Percentiles rank a stretch among this genome's conserved stretches.
phyloP scores from a whole-genome alignment of 805 yeast genomes.

The Clavispora carvajalis region DNA sequence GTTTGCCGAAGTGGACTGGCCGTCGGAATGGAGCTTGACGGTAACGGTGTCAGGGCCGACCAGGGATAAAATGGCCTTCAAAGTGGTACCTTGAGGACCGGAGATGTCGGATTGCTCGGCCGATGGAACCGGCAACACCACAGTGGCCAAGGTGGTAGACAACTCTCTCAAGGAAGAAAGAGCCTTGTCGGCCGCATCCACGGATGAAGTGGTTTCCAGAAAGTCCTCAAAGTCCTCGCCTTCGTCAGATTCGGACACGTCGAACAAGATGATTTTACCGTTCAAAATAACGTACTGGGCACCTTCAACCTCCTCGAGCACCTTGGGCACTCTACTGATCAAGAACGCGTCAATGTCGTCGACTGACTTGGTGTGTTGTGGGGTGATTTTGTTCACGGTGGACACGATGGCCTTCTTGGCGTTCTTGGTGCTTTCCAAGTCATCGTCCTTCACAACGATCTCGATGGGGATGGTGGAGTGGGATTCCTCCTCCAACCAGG shows the following conservation, averaged over 20 bases:
- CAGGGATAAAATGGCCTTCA: conserved; percentile 38
- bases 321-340: conserved; percentile 38
- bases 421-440: conserved; percentile 45
- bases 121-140: conserved; percentile 46
- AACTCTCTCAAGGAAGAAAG: conserved; percentile 56
- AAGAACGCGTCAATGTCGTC: conserved; percentile 66
- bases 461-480: conserved; percentile 50
- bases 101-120: conserved; percentile 54
- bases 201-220: conserved; percentile 52
- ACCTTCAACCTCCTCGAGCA: conserved; percentile 36
- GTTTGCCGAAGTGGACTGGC: conserved; percentile 36
- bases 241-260: conserved; percentile 38
- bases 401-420: conserved; percentile 72
- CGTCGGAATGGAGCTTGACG: conserved; percentile 44
- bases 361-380: conserved; percentile 53
- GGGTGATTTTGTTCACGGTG: conserved; percentile 67
- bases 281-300: conserved; percentile 55
- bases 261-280: conserved; percentile 49
- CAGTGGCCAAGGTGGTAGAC: conserved; percentile 48
- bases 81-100: conserved; percentile 59
- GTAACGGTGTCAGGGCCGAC: conserved; percentile 35
- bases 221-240: conserved; percentile 54
- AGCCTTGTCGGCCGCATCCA: conserved; percentile 49
- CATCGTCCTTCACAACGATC: conserved; percentile 47
- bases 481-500: conserved; percentile 34